Percentiles rank a stretch among this genome's conserved stretches.
These are phyloP conservation scores for Zygosaccharomyces siamensis DNA, from an alignment of 805 yeast genomes.

Conservation along the genomic window DNA sequence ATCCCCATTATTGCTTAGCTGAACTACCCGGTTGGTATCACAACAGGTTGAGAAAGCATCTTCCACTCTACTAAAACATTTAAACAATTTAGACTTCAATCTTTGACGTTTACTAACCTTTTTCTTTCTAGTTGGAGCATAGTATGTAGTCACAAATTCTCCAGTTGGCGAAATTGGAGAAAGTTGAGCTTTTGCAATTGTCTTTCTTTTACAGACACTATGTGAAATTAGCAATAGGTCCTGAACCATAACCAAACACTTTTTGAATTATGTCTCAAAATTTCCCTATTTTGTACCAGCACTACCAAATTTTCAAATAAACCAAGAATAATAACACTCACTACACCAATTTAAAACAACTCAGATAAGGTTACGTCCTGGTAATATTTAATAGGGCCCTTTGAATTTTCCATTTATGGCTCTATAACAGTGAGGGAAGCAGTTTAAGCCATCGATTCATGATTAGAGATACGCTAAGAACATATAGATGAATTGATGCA, in stretches of 20 bases:
- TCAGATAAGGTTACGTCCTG: too few relatives aligned
- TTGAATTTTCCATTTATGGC: too few relatives aligned
- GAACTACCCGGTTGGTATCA: neutral
- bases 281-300: neutral
- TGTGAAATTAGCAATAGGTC: neutral
- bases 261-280: neutral
- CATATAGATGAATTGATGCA: too few relatives aligned
- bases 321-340: too few relatives aligned
- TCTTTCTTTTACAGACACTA: neutral
- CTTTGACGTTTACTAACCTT: neutral
- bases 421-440: too few relatives aligned
- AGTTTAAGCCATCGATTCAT: too few relatives aligned
- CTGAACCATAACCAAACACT: neutral
- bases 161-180: neutral
- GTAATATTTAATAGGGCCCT: too few relatives aligned
- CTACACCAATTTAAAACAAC: too few relatives aligned
- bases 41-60: neutral
- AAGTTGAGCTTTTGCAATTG: neutral
- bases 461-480: too few relatives aligned
- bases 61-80: neutral
- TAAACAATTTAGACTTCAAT: neutral
- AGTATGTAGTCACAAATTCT: neutral
- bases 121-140: neutral
- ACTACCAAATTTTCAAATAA: too few relatives aligned
- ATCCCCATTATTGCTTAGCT: neutral